Evolutionary conservation across 257 asterid species (phyloP), one percentile per base, ranked within the genome.

Genomic region (Striga asiatica): DNA sequence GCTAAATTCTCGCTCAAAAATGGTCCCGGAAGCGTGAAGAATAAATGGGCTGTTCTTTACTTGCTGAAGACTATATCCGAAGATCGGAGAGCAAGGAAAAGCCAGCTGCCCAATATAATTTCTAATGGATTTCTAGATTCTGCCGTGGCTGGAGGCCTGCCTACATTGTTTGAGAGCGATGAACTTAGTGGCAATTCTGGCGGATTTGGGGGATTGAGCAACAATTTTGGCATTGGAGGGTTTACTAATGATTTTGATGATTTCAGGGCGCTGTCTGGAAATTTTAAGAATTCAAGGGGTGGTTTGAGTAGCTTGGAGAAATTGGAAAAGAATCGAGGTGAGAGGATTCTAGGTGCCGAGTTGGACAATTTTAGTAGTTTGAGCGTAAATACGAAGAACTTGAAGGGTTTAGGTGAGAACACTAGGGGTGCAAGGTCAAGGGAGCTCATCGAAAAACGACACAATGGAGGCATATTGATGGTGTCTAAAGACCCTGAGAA

Each of bases 31-130:
- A 74, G 89, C 37, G 87, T 88, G 6, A 73, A 62, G 27, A 85
- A 84, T 54, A 92, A 92, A 75, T 92, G 99, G 99, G 91, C 93
- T 5, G 83, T 88, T 35, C 78, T 92, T 2, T 92, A 88, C 76
- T 71, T 92, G 91, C 89, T 92, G 45, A 84, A 92, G 69, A 81
- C 91, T 20, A 60, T 92, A 20, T 84, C 99, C 4, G 93, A 88
- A 53, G 99, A 92, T 70, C 76, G 83, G 41, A 79, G 69, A 58
- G 31, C 53, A 23, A 76, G 57, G 56, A 71, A 80, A 56, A 71
- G 63, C 10, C 77, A 69, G 60, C 48, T 66, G 20, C 39, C 52
- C 5, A 51, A 69, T 59, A 52, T 64, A 64, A 72, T 73, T 58
- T 68, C 79, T 59, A 76, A 66, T 56, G 84, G 79, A 24, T 76